phyloP scores from a whole-genome alignment of 2,329 filamentous ascomycete genomes.

The Trichoderma hamatum region DNA sequence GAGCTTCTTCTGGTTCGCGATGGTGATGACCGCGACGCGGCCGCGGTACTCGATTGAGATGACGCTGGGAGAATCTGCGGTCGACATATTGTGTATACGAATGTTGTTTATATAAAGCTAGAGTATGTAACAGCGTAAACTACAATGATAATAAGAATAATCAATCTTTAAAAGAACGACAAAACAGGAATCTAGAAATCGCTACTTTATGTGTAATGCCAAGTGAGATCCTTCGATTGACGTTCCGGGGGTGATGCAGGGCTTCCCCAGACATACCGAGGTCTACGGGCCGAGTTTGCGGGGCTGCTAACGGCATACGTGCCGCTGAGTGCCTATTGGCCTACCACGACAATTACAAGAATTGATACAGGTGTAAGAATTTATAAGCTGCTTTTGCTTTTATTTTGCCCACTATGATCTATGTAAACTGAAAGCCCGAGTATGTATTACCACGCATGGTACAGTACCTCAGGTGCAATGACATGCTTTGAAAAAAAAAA shows the following conservation, averaged over 20 bases:
- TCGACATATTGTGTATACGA: conserved; percentile 8
- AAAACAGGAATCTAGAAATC: not conserved
- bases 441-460: not conserved
- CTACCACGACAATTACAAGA: not conserved
- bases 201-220: not conserved
- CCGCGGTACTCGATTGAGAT: conserved; percentile 47
- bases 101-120: not conserved
- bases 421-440: not conserved
- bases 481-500: not conserved
- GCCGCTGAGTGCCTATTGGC: not conserved
- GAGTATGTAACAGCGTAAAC: not conserved
- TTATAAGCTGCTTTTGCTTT: not conserved
- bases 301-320: not conserved
- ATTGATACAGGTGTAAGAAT: not conserved
- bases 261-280: conserved; percentile 21
- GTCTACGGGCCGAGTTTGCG: conserved; percentile 15
- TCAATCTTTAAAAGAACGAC: not conserved
- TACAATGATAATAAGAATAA: not conserved
- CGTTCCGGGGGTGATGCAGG: not conserved
- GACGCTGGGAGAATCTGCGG: conserved; percentile 30
- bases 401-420: not conserved
- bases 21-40: conserved; percentile 71
- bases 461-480: not conserved
- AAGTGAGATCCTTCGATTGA: not conserved
- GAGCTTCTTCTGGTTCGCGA: conserved; percentile 84